Conservation (phyloP, 1,284 basidiomycete genomes). For the Rhodotorula sp. region DNA sequence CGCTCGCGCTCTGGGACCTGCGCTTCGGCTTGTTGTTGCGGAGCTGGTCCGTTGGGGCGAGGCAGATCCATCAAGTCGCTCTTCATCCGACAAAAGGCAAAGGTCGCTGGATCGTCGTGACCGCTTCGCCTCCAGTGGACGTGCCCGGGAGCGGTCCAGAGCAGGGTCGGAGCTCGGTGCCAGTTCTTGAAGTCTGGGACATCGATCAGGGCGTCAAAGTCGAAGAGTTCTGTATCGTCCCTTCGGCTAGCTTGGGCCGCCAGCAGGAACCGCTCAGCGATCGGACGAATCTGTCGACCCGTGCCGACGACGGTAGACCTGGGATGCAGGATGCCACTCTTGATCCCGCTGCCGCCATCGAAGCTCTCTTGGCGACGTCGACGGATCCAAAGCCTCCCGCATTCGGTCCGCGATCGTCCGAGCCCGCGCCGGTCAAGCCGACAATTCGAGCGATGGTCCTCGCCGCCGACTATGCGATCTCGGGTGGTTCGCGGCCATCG, state of each 20-base stretch:
- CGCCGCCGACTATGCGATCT: slow-evolving; percentile 29
- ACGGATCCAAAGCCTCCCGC: slow-evolving; percentile 6
- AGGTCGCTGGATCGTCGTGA: slow-evolving; percentile 84
- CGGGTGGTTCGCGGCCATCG: slow-evolving; percentile 12
- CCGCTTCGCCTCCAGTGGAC: slow-evolving; percentile 52
- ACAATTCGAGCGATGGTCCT: slow-evolving; percentile 29
- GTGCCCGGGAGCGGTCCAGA: background rate
- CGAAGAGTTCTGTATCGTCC: slow-evolving; percentile 57
- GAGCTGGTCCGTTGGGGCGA: slow-evolving; percentile 68
- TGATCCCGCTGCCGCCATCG: slow-evolving; percentile 66
- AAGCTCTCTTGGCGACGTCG: slow-evolving; percentile 53
- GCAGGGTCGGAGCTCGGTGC: background rate
- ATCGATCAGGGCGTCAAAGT: slow-evolving; percentile 64
- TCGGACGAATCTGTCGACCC: slow-evolving; percentile 12
- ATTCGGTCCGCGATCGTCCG: background rate
- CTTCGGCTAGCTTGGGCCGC: background rate
- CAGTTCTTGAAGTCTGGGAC: slow-evolving; percentile 65
- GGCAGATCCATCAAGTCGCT: slow-evolving; percentile 63
- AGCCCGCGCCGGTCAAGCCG: background rate
- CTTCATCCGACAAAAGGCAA: slow-evolving; percentile 73
- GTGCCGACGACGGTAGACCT: slow-evolving; percentile 5
- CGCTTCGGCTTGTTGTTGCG: slow-evolving; percentile 86
- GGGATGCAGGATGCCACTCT: slow-evolving; percentile 58
- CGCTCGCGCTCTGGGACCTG: slow-evolving; percentile 86
- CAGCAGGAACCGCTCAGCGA: slow-evolving; percentile 1